A percentile compares a stretch with the other conserved stretches of the same genome.
phyloP scores from a whole-genome alignment of 2,329 filamentous ascomycete species.

The Trichoderma polysporum region DNA sequence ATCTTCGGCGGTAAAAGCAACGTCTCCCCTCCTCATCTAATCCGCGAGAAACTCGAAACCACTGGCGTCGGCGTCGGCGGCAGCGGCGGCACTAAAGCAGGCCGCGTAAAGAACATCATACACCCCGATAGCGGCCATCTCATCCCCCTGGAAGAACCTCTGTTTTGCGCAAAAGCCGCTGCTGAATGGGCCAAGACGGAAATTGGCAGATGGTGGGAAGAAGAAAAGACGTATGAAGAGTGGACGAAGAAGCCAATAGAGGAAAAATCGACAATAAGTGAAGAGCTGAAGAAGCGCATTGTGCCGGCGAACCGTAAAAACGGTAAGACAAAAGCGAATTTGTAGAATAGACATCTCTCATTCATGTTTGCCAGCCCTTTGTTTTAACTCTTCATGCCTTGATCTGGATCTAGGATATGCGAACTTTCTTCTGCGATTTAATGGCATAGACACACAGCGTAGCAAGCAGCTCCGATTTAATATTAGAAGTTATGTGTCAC shows the following conservation, averaged over 20 bases:
- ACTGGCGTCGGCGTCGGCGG: constrained; percentile 68
- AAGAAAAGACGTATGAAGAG: constrained; percentile 56
- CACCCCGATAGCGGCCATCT: constrained; percentile 72
- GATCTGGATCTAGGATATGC: background rate
- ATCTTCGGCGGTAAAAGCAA: constrained; percentile 63
- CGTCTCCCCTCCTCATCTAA: constrained; percentile 51
- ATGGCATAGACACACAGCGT: background rate
- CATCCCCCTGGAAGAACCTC: constrained; percentile 77
- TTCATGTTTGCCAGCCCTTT: background rate
- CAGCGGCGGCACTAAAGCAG: constrained; percentile 62
- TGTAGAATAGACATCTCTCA: background rate
- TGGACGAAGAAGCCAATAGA: constrained; percentile 51
- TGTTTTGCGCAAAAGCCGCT: constrained; percentile 61
- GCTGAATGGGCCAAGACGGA: constrained; percentile 59
- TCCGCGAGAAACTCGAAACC: constrained; percentile 58
- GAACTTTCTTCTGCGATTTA: background rate
- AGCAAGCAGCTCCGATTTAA: background rate
- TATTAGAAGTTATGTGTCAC: background rate
- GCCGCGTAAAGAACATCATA: constrained; percentile 64
- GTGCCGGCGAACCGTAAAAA: constrained; percentile 28
- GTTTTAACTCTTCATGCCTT: no score
- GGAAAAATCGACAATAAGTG: constrained; percentile 53
- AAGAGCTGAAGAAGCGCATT: constrained; percentile 56
- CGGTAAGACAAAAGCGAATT: constrained; percentile 18
- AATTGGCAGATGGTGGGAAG: constrained; percentile 54